Conservation (phyloP, 306 rosid genomes). For the Sophora flavescens region DNA sequence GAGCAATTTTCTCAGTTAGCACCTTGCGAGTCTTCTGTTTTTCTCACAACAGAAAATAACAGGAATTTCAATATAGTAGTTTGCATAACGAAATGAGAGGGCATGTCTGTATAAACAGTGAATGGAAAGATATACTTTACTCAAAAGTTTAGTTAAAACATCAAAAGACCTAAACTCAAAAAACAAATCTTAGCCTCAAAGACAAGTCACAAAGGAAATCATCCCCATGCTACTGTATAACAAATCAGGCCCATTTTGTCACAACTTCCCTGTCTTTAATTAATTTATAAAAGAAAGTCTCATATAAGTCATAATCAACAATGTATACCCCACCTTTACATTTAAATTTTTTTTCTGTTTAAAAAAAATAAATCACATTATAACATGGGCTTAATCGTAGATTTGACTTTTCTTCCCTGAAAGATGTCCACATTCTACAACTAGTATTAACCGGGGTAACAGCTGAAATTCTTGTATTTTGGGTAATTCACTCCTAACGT, state of each 20-base stretch:
- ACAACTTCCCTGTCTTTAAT: not conserved
- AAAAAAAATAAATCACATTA: not conserved
- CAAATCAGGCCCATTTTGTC: not conserved
- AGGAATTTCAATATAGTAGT: constrained; percentile 14
- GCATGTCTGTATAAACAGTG: not conserved
- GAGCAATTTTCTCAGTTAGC: constrained; percentile 64
- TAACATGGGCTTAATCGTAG: not conserved
- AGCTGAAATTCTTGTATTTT: not conserved
- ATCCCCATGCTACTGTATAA: not conserved
- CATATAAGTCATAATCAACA: not conserved
- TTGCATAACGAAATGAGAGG: constrained; percentile 12
- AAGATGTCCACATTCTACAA: not conserved
- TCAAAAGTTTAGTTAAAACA: not conserved
- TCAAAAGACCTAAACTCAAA: not conserved
- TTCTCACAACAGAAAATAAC: constrained; percentile 31
- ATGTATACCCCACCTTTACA: not conserved
- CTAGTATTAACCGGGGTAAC: not conserved
- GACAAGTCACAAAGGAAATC: not conserved
- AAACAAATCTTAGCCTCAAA: not conserved
- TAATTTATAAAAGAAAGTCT: not conserved
- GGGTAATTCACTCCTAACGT: not conserved
- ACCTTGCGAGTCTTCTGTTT: constrained; percentile 64
- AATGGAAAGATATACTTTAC: not conserved
- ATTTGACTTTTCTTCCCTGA: not conserved
- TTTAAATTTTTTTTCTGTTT: not conserved